Evolutionary conservation across 2,329 filamentous ascomycete species (phyloP), one percentile per base, ranked within the genome.

Genomic region (Penicillium sumatraense): DNA sequence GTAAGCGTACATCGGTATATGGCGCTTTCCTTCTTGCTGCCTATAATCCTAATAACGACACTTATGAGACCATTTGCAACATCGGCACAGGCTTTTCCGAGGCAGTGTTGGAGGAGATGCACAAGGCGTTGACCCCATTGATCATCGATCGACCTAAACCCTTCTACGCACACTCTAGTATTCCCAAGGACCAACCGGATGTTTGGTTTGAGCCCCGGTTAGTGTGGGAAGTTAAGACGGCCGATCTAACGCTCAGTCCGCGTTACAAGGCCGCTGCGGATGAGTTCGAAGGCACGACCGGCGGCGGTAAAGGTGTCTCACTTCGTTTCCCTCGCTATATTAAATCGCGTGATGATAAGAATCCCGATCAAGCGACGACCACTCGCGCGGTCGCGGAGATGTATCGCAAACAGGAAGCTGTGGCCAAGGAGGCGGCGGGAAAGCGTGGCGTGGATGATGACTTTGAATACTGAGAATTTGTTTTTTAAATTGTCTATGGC

Each of bases 221-320:
- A 67, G 95, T 99, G 1, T 99, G 95, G 95, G 95, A 99, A 76
- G 93, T 99, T 64, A 96, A 93, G 80, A 96, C 93, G 11, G 95
- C 95, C 1, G 95, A 99, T 79, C 75, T 99, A 66, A 98, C 95
- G 1, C 83, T 99, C 20, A 93, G 89, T 64, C 95, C 95, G 23
- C 82, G 93, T 35, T 99, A 99, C 77, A 91, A 93, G 76, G 95
- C 95, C n/a, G 95, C 90, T 1, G 86, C 85, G 44, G 87, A 89
- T 64, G 91, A 96, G 70, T 87, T 93, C 6, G 82, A 90, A n/a
- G 89, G 90, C 55, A 83, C 83, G 0, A 80, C 78, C 1, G 87
- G 88, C 27, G 88, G 87, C 47, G 83, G 83, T 13, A 88, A 87
- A 68, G 95, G 95, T 2, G 90, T 99, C 65, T 93, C 89, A 68